These are phyloP conservation scores for Tilletia setariae DNA, from an alignment of 1,284 basidiomycete genomes.

Conservation along the genomic window DNA sequence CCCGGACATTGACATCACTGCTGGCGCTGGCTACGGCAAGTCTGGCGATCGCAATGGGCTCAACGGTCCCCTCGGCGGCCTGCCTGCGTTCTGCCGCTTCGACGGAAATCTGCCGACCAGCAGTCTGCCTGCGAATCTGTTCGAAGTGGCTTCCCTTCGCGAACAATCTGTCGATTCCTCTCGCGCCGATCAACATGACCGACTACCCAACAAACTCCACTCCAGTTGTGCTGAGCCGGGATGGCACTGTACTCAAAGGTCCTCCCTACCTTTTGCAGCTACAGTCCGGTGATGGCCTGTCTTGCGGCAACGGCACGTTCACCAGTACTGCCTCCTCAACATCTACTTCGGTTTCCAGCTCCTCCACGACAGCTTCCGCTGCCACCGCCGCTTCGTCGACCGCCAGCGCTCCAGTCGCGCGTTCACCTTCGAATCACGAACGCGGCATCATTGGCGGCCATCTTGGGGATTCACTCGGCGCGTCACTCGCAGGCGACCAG, in stretches of 20 bases:
- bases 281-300: not conserved
- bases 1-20: constrained; percentile 26
- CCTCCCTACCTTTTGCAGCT: constrained; percentile 12
- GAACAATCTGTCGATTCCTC: constrained; percentile 5
- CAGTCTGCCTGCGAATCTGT: constrained; percentile 19
- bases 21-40: constrained; percentile 22
- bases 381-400: not conserved
- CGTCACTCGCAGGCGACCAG: constrained; percentile 21
- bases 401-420: not conserved
- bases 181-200: constrained; percentile 20
- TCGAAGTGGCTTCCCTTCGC: constrained; percentile 30
- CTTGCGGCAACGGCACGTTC: not conserved
- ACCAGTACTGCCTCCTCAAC: not conserved
- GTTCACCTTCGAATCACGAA: too few relatives aligned
- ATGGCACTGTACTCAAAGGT: not conserved
- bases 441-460: too few relatives aligned
- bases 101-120: constrained; percentile 21
- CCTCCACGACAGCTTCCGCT: not conserved
- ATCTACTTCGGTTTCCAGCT: not conserved
- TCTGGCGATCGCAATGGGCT: not conserved
- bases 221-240: constrained; percentile 14
- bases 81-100: constrained; percentile 31
- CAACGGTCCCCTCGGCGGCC: constrained; percentile 24
- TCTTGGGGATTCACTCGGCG: too few relatives aligned
- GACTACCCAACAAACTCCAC: constrained; percentile 30